A percentile compares a stretch with the other conserved stretches of the same genome.
Evolutionary conservation across 805 yeast genomes (phyloP).

Genomic region (Ogataea methanolica): DNA sequence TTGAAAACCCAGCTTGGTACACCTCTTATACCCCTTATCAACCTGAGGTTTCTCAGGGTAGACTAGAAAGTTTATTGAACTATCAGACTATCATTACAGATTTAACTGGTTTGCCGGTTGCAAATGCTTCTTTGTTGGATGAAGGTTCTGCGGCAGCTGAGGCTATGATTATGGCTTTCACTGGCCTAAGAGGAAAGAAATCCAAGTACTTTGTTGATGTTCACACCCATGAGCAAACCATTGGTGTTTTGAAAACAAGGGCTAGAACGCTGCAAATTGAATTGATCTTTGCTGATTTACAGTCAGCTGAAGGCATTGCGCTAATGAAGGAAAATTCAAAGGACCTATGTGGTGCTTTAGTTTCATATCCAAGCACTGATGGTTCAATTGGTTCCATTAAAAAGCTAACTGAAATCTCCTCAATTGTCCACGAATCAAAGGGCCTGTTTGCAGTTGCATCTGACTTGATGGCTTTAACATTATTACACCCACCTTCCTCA

Average conservation of each 20-base stretch:
- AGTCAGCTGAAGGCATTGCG: slow-evolving; percentile 35
- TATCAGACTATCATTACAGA: slow-evolving; percentile 91
- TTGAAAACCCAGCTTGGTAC: slow-evolving; percentile 97
- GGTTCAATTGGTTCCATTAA: slow-evolving; percentile 56
- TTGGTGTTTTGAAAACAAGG: slow-evolving; percentile 73
- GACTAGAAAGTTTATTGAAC: slow-evolving; percentile 84
- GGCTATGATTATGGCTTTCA: slow-evolving; percentile 84
- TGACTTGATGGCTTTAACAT: slow-evolving; percentile 83
- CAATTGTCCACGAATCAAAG: slow-evolving; percentile 62
- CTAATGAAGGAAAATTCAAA: slow-evolving; percentile 32
- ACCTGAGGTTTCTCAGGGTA: slow-evolving; percentile 96
- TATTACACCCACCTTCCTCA: slow-evolving; percentile 76
- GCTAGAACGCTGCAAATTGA: slow-evolving; percentile 71
- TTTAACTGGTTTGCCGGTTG: slow-evolving; percentile 89
- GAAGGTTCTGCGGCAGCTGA: slow-evolving; percentile 98
- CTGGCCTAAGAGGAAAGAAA: slow-evolving; percentile 63
- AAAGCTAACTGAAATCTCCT: slow-evolving; percentile 52
- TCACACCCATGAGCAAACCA: slow-evolving; percentile 80
- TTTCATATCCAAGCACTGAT: slow-evolving; percentile 88
- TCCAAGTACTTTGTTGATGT: slow-evolving; percentile 65
- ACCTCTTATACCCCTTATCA: slow-evolving; percentile 98
- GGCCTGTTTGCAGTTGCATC: slow-evolving; percentile 85
- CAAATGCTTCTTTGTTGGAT: slow-evolving; percentile 91
- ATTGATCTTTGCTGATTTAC: slow-evolving; percentile 51
- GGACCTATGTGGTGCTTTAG: slow-evolving; percentile 70